phyloP scores from a whole-genome alignment of 495 filamentous ascomycete genomes.

The Talaromyces liani region DNA sequence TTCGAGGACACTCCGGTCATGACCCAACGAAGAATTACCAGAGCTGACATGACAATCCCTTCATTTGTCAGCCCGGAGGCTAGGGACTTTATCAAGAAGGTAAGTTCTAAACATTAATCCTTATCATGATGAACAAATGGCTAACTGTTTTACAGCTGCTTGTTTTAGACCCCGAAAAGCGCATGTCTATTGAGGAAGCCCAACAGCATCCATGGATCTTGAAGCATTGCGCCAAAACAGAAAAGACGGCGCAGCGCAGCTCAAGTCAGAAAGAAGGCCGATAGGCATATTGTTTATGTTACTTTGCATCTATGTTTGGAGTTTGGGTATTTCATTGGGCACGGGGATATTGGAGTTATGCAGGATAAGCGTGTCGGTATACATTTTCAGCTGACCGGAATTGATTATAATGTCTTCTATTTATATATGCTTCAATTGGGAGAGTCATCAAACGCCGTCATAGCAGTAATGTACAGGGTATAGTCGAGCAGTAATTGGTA shows the following conservation, averaged over 20 bases:
- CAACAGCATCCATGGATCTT: slow-evolving; percentile 92
- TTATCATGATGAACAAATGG: not conserved
- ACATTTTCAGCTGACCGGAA: not conserved
- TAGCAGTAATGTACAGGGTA: slow-evolving; percentile 10
- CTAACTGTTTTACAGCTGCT: slow-evolving; percentile 53
- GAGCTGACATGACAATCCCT: slow-evolving; percentile 88
- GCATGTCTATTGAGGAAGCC: slow-evolving; percentile 83
- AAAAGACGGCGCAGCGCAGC: slow-evolving; percentile 47
- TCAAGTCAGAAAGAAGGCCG: slow-evolving; percentile 16
- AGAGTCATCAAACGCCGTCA: slow-evolving; percentile 5
- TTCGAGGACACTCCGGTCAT: slow-evolving; percentile 93
- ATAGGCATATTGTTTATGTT: not conserved
- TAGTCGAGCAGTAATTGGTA: slow-evolving; percentile 8
- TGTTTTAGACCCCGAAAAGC: slow-evolving; percentile 89
- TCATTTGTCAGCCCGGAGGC: slow-evolving; percentile 87
- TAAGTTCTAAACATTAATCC: slow-evolving; percentile 29
- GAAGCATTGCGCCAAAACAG: slow-evolving; percentile 86
- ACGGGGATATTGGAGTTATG: not conserved
- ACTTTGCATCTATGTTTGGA: slow-evolving; percentile 7
- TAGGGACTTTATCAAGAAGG: slow-evolving; percentile 84
- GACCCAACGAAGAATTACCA: slow-evolving; percentile 84
- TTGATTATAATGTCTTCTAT: not conserved
- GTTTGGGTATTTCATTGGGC: not conserved
- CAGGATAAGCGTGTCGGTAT: not conserved
- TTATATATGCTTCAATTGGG: not conserved